Percentiles rank a stretch among this genome's conserved stretches.
Evolutionary conservation across 352 stramenopile genomes (phyloP).

Genomic region (Pythium dissotocum): DNA sequence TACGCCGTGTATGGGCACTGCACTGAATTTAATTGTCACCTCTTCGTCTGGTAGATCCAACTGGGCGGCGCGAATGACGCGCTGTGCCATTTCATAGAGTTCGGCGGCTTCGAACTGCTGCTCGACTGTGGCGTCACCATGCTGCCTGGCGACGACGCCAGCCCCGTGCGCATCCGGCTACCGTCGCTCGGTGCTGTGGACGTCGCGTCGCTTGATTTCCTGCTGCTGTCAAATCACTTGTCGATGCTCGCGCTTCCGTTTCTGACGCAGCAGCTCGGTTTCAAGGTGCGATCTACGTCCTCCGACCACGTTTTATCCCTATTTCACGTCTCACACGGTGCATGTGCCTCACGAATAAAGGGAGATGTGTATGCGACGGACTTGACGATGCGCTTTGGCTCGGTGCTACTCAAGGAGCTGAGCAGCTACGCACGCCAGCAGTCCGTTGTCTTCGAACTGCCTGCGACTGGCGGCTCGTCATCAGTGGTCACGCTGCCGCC

Average conservation of each 20-base stretch:
- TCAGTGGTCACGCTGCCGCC: conserved; percentile 6
- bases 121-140: conserved; percentile 69
- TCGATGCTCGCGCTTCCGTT: conserved; percentile 74
- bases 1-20: background rate
- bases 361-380: conserved; percentile 73
- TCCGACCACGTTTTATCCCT: background rate
- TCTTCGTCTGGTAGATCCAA: conserved; percentile 51
- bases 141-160: conserved; percentile 12
- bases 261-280: conserved; percentile 72
- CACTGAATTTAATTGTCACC: background rate
- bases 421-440: conserved; percentile 18
- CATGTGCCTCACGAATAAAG: conserved; percentile 15
- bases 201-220: conserved; percentile 59
- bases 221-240: conserved; percentile 76
- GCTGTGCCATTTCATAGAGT: conserved; percentile 78
- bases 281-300: conserved; percentile 39
- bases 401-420: conserved; percentile 71
- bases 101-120: conserved; percentile 79
- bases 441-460: conserved; percentile 12
- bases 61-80: conserved; percentile 67
- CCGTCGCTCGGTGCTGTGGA: conserved; percentile 43
- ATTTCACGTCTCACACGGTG: background rate
- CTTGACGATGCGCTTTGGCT: conserved; percentile 66
- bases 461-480: conserved; percentile 3
- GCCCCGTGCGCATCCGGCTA: conserved; percentile 28